Evolutionary conservation across 139 green algal genomes (phyloP).

Genomic region (Picochlorum sp.): DNA sequence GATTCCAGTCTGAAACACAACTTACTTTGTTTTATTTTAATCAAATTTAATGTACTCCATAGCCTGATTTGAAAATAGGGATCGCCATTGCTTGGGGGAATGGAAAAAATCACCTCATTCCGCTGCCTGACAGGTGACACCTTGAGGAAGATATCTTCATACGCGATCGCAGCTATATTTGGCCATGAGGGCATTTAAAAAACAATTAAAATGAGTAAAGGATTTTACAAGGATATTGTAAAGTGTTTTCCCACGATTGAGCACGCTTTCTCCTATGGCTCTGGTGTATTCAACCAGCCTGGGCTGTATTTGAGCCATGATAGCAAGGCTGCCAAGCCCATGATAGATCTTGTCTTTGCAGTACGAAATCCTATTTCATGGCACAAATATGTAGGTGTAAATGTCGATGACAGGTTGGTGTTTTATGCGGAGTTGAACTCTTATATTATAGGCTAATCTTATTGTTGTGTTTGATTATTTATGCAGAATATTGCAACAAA

Average conservation of each 20-base stretch:
- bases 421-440: neutral
- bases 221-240: constrained; percentile 13
- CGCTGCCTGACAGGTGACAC: too few relatives aligned
- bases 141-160: too few relatives aligned
- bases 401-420: neutral
- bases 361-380: constrained; percentile 54
- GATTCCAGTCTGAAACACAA: too few relatives aligned
- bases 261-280: constrained; percentile 80
- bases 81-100: too few relatives aligned
- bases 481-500: constrained; percentile 61
- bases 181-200: too few relatives aligned
- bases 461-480: neutral
- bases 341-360: constrained; percentile 77
- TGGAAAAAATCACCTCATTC: too few relatives aligned
- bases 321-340: constrained; percentile 16
- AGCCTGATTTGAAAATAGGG: too few relatives aligned
- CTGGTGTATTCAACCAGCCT: constrained; percentile 69
- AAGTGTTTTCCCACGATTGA: constrained; percentile 46
- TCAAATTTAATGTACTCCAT: too few relatives aligned
- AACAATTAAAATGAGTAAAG: neutral
- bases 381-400: constrained; percentile 45
- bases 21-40: too few relatives aligned
- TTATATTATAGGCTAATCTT: too few relatives aligned
- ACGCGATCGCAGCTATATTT: too few relatives aligned
- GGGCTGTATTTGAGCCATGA: constrained; percentile 39